phyloP scores from a whole-genome alignment of 495 filamentous ascomycete species.

The Aspergillus mulundensis region DNA sequence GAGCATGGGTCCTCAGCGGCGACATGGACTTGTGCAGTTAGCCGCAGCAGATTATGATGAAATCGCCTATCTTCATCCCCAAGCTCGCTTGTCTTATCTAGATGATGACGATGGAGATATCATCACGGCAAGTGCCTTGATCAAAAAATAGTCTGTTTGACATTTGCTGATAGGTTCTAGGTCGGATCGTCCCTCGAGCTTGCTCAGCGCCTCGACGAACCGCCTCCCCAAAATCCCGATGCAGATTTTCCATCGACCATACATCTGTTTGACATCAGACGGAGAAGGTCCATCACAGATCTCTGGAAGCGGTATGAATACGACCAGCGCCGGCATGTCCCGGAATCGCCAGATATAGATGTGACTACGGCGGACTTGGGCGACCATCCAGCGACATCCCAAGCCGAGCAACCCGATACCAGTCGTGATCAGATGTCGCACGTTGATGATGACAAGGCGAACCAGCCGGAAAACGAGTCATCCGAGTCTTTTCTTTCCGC shows the following conservation, averaged over 20 bases:
- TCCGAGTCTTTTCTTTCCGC: constrained; percentile 42
- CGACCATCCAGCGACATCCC: neutral
- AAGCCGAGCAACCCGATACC: neutral
- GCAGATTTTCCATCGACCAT: constrained; percentile 25
- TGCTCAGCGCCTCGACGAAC: constrained; percentile 47
- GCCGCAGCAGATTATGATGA: constrained; percentile 47
- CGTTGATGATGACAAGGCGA: neutral
- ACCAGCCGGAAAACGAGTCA: constrained; percentile 10
- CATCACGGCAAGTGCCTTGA: constrained; percentile 44
- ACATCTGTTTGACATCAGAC: constrained; percentile 48
- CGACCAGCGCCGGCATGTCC: neutral
- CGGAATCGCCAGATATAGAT: constrained; percentile 3
- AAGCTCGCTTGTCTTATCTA: constrained; percentile 47
- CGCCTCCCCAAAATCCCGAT: constrained; percentile 15
- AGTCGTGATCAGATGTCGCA: constrained; percentile 3
- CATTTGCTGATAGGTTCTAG: constrained; percentile 25
- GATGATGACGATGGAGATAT: constrained; percentile 54
- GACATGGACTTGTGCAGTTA: constrained; percentile 34
- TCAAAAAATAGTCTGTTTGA: neutral
- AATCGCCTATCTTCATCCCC: constrained; percentile 44
- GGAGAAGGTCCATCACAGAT: constrained; percentile 40
- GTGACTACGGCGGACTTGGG: neutral
- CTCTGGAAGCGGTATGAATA: constrained; percentile 38
- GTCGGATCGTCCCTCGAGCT: constrained; percentile 51
- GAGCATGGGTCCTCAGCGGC: neutral